Conservation (phyloP, 148 eudicot genomes). For the Vaccinium darrowii region DNA sequence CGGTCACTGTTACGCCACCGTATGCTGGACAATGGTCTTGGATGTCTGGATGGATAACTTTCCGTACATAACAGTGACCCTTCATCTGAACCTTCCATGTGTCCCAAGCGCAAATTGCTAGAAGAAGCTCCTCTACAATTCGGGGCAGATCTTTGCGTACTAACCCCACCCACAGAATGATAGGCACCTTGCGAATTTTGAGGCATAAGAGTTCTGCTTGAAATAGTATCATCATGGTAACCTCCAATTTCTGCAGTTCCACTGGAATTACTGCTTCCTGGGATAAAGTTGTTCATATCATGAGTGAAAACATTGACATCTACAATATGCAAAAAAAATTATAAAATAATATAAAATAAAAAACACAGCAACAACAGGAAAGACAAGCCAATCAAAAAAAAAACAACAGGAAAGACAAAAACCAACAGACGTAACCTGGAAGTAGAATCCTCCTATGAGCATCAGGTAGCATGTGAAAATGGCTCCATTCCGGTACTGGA, state of each 20-base stretch:
- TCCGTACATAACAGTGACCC: constrained; percentile 43
- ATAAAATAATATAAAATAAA: background rate
- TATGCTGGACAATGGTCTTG: constrained; percentile 44
- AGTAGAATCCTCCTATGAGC: constrained; percentile 45
- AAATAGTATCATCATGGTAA: constrained; percentile 19
- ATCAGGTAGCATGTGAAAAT: constrained; percentile 38
- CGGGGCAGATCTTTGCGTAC: constrained; percentile 22
- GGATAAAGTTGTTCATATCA: constrained; percentile 20
- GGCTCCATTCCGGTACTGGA: constrained; percentile 62
- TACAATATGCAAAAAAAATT: background rate
- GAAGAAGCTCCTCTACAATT: constrained; percentile 24
- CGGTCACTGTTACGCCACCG: constrained; percentile 67
- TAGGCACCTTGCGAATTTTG: constrained; percentile 21
- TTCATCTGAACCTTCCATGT: constrained; percentile 29
- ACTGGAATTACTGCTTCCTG: constrained; percentile 21
- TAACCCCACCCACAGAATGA: constrained; percentile 23
- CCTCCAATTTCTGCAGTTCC: constrained; percentile 17
- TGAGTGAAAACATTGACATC: constrained; percentile 21
- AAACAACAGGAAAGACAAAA: constrained; percentile 1
- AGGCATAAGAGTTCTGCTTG: constrained; percentile 19
- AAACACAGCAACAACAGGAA: background rate
- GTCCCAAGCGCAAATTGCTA: constrained; percentile 21
- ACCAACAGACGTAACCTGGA: constrained; percentile 33
- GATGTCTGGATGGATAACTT: constrained; percentile 55
- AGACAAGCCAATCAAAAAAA: too few relatives aligned